Percentiles rank a stretch among this genome's conserved stretches.
These are phyloP conservation scores for Drechslera avenae DNA, from an alignment of 2,329 filamentous ascomycete genomes.

Conservation along the genomic window DNA sequence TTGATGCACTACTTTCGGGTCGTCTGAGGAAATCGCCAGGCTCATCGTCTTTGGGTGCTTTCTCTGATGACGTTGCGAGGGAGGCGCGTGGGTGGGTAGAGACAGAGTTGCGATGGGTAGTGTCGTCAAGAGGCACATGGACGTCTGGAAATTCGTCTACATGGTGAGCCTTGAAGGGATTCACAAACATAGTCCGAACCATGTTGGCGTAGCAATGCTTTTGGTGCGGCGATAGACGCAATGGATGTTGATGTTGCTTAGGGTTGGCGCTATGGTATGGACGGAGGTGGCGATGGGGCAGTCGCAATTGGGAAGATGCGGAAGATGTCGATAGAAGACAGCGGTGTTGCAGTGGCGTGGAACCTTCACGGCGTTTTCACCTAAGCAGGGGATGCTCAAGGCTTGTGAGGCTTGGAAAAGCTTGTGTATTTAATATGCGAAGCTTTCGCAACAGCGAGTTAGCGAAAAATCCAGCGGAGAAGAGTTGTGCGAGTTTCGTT, in stretches of 20 bases:
- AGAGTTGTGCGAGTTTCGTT: background rate
- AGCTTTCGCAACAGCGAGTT: constrained; percentile 7
- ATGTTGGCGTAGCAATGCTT: constrained; percentile 36
- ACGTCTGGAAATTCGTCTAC: constrained; percentile 58
- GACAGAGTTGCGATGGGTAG: constrained; percentile 46
- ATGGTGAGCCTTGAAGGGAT: constrained; percentile 59
- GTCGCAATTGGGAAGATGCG: constrained; percentile 11
- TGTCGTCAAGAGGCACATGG: constrained; percentile 55
- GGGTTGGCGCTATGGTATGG: constrained; percentile 13
- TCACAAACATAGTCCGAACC: constrained; percentile 48
- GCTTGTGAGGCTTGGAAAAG: constrained; percentile 33
- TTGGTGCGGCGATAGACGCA: constrained; percentile 2
- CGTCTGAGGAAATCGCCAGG: constrained; percentile 26
- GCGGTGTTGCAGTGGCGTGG: constrained; percentile 1
- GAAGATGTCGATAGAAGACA: constrained; percentile 3
- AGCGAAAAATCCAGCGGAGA: background rate
- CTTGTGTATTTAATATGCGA: constrained; percentile 26
- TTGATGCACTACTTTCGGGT: constrained; percentile 33
- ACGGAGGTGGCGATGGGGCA: constrained; percentile 1
- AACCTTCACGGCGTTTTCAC: constrained; percentile 27
- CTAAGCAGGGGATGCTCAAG: constrained; percentile 26
- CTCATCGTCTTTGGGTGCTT: constrained; percentile 37
- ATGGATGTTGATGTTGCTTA: constrained; percentile 18
- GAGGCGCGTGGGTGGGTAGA: constrained; percentile 18
- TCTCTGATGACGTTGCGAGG: constrained; percentile 26